These are phyloP conservation scores for Phytophthora nicotianae DNA, from an alignment of 352 stramenopile species.

Conservation along the genomic window DNA sequence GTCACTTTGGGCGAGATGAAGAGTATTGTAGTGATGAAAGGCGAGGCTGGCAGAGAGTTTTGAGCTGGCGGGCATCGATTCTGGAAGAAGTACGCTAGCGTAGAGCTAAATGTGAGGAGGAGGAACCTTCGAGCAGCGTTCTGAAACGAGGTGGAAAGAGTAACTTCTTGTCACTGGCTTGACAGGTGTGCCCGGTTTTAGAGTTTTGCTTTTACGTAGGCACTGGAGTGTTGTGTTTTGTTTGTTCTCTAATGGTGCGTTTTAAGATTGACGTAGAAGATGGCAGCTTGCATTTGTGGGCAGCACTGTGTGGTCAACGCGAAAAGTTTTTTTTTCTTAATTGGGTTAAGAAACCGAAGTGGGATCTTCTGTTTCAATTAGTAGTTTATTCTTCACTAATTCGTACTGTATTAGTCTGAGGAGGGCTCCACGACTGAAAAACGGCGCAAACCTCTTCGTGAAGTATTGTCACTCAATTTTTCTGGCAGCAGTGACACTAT, in stretches of 20 bases:
- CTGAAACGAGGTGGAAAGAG: neutral
- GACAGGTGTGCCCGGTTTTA: neutral
- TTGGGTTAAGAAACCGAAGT: neutral
- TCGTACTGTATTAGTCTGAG: no score
- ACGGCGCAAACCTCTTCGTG: no score
- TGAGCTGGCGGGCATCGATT: neutral
- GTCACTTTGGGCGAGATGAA: neutral
- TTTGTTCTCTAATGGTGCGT: neutral
- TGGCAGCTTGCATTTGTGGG: no score
- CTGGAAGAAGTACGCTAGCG: constrained; percentile 6
- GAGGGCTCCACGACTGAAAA: no score
- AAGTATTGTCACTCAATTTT: no score
- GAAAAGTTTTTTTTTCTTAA: neutral
- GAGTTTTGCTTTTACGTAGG: no score
- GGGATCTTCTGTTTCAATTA: neutral
- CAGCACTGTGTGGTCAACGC: no score
- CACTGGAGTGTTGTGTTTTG: no score
- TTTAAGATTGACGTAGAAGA: neutral
- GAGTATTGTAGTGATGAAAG: neutral
- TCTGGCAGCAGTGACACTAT: no score
- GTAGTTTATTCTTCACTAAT: no score
- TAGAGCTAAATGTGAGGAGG: constrained; percentile 1
- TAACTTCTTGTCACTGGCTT: neutral
- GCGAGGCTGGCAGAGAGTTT: constrained; percentile 15
- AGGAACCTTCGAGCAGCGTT: constrained; percentile 28